A percentile compares a stretch with the other conserved stretches of the same genome.
Evolutionary conservation across 1,139 yeast species (phyloP).

Genomic region (Saccharomycopsis hybrid): DNA sequence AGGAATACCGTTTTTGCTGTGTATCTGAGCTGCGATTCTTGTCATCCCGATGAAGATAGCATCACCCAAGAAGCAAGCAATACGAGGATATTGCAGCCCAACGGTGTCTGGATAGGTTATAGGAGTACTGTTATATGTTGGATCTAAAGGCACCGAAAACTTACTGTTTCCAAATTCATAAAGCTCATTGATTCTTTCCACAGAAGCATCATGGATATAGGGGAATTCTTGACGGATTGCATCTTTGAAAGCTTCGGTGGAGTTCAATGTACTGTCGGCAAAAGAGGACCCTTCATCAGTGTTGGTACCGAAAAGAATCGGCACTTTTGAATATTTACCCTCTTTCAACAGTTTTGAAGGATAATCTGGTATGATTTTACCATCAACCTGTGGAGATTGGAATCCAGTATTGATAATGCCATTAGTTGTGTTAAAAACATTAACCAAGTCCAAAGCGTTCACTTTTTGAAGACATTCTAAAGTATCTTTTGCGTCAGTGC

Average conservation of each 20-base stretch:
- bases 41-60: background rate
- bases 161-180: background rate
- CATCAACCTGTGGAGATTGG: background rate
- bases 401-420: background rate
- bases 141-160: background rate
- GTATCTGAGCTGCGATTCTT: background rate
- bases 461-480: background rate
- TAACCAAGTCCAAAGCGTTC: background rate
- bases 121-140: background rate
- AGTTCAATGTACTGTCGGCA: background rate
- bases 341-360: background rate
- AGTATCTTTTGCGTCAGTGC: background rate
- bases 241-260: background rate
- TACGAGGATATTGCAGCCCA: background rate
- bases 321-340: background rate
- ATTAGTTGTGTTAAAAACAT: background rate
- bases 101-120: background rate
- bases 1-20: background rate
- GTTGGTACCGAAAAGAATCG: background rate
- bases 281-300: background rate
- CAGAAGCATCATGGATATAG: background rate
- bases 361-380: background rate
- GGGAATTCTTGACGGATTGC: background rate
- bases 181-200: background rate
- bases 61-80: background rate